These are phyloP conservation scores for Teunomyces panamensis DNA, from an alignment of 805 yeast genomes.

Conservation along the genomic window DNA sequence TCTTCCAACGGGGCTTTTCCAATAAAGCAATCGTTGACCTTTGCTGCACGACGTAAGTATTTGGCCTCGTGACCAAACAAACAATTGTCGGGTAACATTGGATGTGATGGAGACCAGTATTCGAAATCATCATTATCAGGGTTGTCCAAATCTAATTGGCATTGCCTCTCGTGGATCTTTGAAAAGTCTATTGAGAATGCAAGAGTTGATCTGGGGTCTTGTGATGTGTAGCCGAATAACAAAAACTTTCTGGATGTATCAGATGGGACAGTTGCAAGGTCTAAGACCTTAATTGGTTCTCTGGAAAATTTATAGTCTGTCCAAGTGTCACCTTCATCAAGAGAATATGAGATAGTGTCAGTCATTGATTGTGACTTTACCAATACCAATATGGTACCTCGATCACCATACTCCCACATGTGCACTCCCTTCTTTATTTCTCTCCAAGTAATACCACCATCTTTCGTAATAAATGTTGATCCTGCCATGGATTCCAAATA, in stretches of 20 bases:
- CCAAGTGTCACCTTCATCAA: slow-evolving; percentile 84
- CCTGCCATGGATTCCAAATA: slow-evolving; percentile 47
- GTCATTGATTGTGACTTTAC: slow-evolving; percentile 61
- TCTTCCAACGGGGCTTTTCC: slow-evolving; percentile 56
- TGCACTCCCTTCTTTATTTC: slow-evolving; percentile 70
- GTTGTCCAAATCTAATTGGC: slow-evolving; percentile 41
- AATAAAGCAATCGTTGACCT: slow-evolving; percentile 64
- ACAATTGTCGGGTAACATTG: slow-evolving; percentile 34
- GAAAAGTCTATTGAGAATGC: slow-evolving; percentile 40
- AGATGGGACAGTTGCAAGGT: slow-evolving; percentile 85
- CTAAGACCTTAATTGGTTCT: slow-evolving; percentile 53
- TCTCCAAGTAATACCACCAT: slow-evolving; percentile 88
- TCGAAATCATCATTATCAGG: slow-evolving; percentile 41
- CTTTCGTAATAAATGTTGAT: slow-evolving; percentile 77
- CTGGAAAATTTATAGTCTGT: slow-evolving; percentile 58
- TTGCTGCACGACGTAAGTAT: slow-evolving; percentile 40
- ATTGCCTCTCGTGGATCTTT: slow-evolving; percentile 33
- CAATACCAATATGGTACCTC: slow-evolving; percentile 80
- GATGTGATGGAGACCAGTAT: slow-evolving; percentile 42
- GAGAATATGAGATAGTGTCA: slow-evolving; percentile 57
- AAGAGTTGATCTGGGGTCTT: slow-evolving; percentile 42
- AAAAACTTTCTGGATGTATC: slow-evolving; percentile 83
- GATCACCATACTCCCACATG: slow-evolving; percentile 97
- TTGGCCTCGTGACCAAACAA: slow-evolving; percentile 43
- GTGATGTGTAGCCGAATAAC: slow-evolving; percentile 46